Evolutionary conservation across 768 basidiomycete species (phyloP).

Genomic region (Boletus sp.): DNA sequence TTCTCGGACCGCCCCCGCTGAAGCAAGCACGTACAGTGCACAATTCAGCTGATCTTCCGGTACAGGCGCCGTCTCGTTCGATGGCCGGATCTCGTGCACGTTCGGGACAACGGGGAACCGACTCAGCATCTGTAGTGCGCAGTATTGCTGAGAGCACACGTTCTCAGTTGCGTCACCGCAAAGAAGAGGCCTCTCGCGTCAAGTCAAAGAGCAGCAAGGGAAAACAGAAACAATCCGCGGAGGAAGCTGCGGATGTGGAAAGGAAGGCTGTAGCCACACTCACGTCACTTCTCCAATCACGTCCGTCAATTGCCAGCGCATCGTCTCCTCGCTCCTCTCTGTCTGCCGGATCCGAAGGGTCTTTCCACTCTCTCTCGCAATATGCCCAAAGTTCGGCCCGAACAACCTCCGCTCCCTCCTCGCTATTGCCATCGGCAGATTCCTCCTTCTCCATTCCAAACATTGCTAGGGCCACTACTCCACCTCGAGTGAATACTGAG

Average conservation of each 20-base stretch:
- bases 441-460: slow-evolving; percentile 33
- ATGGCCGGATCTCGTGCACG: slow-evolving; percentile 31
- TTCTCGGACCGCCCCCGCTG: slow-evolving; percentile 71
- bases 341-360: slow-evolving; percentile 66
- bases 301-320: slow-evolving; percentile 57
- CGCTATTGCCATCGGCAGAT: slow-evolving; percentile 39
- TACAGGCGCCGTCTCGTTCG: slow-evolving; percentile 44
- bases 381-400: slow-evolving; percentile 67
- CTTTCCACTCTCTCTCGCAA: slow-evolving; percentile 57
- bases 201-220: slow-evolving; percentile 46
- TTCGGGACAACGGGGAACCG: slow-evolving; percentile 15
- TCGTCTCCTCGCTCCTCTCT: slow-evolving; percentile 72
- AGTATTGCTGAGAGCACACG: slow-evolving; percentile 48
- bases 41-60: slow-evolving; percentile 66
- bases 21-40: slow-evolving; percentile 79
- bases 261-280: slow-evolving; percentile 83
- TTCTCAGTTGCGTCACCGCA: slow-evolving; percentile 42
- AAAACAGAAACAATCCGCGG: slow-evolving; percentile 42
- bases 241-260: slow-evolving; percentile 50
- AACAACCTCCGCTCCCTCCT: slow-evolving; percentile 41
- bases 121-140: slow-evolving; percentile 26
- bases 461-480: slow-evolving; percentile 30
- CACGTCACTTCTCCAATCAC: slow-evolving; percentile 65
- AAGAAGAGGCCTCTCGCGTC: slow-evolving; percentile 34
- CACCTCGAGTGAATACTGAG: slow-evolving; percentile 32